These are phyloP conservation scores for Lunasporangiospora selenospora DNA, from an alignment of 192 early-diverging fungal species.

Conservation along the genomic window DNA sequence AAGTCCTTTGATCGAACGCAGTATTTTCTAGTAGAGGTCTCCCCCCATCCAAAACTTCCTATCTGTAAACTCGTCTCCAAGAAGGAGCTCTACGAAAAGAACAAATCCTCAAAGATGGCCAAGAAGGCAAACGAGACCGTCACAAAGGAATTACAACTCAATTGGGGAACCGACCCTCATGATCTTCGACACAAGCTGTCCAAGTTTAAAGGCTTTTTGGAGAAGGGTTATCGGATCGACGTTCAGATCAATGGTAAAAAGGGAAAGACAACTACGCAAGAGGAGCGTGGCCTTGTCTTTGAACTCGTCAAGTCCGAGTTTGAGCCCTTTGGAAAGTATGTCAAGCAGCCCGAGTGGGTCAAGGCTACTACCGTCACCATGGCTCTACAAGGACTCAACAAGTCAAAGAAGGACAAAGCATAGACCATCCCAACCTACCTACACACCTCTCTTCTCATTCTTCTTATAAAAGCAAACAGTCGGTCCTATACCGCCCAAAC, in stretches of 20 bases:
- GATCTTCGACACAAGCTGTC: constrained; percentile 59
- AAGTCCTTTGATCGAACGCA: constrained; percentile 47
- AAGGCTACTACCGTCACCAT: constrained; percentile 37
- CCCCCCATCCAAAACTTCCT: constrained; percentile 35
- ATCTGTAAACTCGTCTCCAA: constrained; percentile 62
- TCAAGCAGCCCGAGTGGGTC: constrained; percentile 38
- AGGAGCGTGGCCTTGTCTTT: constrained; percentile 46
- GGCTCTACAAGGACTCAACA: constrained; percentile 22
- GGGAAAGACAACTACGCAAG: constrained; percentile 40
- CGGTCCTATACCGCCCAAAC: too few species aligned
- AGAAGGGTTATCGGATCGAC: constrained; percentile 58
- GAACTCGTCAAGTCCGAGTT: constrained; percentile 43
- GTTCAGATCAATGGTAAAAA: constrained; percentile 56
- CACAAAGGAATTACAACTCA: constrained; percentile 56
- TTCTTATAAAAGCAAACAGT: too few species aligned
- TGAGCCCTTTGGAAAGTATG: constrained; percentile 42
- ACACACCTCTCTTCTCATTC: too few species aligned
- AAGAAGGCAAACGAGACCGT: constrained; percentile 50
- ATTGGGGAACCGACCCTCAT: constrained; percentile 58
- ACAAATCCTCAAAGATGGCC: constrained; percentile 52
- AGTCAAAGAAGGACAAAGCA: constrained; percentile 18
- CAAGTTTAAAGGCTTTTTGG: constrained; percentile 53
- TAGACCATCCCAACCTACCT: too few species aligned
- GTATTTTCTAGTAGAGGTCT: constrained; percentile 58
- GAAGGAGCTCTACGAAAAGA: constrained; percentile 57